These are phyloP conservation scores for Ramichloridium luteum DNA, from an alignment of 2,329 filamentous ascomycete species.

Conservation along the genomic window DNA sequence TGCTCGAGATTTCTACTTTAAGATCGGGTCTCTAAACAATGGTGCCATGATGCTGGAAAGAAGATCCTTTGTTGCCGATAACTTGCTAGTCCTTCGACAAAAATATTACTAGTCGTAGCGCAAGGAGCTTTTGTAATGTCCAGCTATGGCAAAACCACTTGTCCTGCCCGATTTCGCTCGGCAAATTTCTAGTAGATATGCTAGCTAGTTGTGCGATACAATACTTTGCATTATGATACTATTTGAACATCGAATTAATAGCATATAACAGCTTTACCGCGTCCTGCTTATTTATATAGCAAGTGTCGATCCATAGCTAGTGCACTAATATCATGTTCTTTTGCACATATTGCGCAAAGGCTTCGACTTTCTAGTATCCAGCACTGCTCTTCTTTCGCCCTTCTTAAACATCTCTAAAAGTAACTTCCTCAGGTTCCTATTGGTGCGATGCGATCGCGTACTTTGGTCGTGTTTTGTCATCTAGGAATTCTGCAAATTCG, in stretches of 20 bases:
- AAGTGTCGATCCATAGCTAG: too few species aligned
- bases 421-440: conserved; percentile 4
- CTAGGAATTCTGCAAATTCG: conserved; percentile 3
- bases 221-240: conserved; percentile 12
- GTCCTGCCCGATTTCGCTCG: conserved; percentile 6
- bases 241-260: too few species aligned
- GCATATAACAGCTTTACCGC: conserved; percentile 11
- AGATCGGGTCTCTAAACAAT: background rate
- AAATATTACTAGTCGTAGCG: conserved; percentile 10
- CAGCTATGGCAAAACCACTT: conserved; percentile 16
- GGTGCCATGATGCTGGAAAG: background rate
- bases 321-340: conserved; percentile 3
- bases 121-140: too few species aligned
- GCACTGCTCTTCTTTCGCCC: background rate
- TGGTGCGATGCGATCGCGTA: conserved; percentile 10
- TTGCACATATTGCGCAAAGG: conserved; percentile 4
- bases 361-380: conserved; percentile 8
- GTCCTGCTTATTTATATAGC: too few species aligned
- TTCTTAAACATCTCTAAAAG: conserved; percentile 5
- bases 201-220: conserved; percentile 15
- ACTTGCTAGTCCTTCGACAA: conserved; percentile 12
- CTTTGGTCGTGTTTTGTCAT: background rate
- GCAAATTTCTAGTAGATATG: conserved; percentile 5
- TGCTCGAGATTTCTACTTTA: conserved; percentile 4
- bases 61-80: conserved; percentile 9